Base-by-base conservation (phyloP, 163 green algal species). In the Botryococcus braunii region DNA sequence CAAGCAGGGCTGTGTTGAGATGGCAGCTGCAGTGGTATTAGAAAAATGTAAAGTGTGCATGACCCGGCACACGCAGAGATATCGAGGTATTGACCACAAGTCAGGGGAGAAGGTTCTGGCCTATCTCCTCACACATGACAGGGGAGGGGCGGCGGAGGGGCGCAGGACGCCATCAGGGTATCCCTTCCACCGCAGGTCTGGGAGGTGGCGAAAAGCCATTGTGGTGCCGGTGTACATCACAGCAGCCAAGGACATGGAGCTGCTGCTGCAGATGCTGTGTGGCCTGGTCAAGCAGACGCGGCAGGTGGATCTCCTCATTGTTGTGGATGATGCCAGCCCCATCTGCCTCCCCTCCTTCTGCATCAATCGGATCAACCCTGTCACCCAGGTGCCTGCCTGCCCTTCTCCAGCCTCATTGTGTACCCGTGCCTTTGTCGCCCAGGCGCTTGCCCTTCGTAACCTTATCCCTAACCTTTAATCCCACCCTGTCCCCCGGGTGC, bases 251-350 rank as follows among this genome's bases (percentile, higher is more conserved):
- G 39, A 73, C 46, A 34, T 73, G 38, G 61, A 38, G 4, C 38
- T 69, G 0, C 17, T 74, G 49, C 23, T 55, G 61, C 46, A 50
- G 5, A 40, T 52, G 25, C 62, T 74, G 38, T 38, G 66, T 17
- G 5, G 46, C 7, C 50, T 74, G 17, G 32, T 38, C 25, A 13
- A 40, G 5, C 69, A 74, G 32, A 38, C 66, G 29, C 48, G 69
- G 5, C 37, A 36, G 37, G 39, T 62, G 23, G 50, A 74, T 23
- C 34, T 61, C 29, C 41, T 70, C 17, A 35, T 74, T 2, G 32
- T 74, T 2, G 69, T 74, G 3, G 62, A 70, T 55, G 69, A 74
- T 57, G 62, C 23, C 32, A 49, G 48, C 39, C 69, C 69, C 11
- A 11, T 74, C 17, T 34, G 50, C 1, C 27, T 74, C 5, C 61